Percentiles rank a stretch among this genome's conserved stretches.
phyloP scores from a whole-genome alignment of 1,284 basidiomycete species.

The Volvariella surrecta region DNA sequence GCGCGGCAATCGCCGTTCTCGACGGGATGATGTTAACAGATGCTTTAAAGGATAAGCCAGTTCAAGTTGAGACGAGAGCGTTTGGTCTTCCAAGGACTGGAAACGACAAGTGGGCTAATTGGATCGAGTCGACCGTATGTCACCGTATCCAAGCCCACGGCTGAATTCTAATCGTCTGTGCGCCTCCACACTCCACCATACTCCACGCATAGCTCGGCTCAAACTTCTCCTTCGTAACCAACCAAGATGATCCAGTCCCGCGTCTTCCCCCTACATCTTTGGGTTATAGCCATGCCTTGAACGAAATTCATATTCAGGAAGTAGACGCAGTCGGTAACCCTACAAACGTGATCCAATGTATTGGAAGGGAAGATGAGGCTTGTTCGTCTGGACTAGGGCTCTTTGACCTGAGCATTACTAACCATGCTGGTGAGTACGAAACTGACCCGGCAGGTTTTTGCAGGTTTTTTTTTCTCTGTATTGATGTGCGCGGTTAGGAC shows the following conservation, averaged over 20 bases:
- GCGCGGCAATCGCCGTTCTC: constrained; percentile 36
- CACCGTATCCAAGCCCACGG: not conserved
- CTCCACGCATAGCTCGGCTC: constrained; percentile 15
- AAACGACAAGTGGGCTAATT: constrained; percentile 35
- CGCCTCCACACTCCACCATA: not conserved
- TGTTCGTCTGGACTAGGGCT: too few relatives aligned
- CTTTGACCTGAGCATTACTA: too few relatives aligned
- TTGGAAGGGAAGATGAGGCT: not conserved
- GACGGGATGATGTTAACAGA: constrained; percentile 33
- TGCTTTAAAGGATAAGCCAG: constrained; percentile 22
- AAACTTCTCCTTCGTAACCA: constrained; percentile 21
- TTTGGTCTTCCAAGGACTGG: constrained; percentile 37
- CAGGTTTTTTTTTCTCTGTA: too few relatives aligned
- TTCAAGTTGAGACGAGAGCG: constrained; percentile 27
- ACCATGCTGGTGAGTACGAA: too few relatives aligned
- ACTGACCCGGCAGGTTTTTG: too few relatives aligned
- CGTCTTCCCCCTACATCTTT: constrained; percentile 24
- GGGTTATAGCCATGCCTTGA: constrained; percentile 22
- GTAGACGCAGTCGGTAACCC: constrained; percentile 12
- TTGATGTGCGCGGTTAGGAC: too few relatives aligned
- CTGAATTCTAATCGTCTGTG: not conserved
- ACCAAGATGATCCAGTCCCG: constrained; percentile 31
- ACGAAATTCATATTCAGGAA: constrained; percentile 27
- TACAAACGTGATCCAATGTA: not conserved
- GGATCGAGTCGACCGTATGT: constrained; percentile 27